These are phyloP conservation scores for Aristolochia fimbriata DNA, from an alignment of 164 flowering plant genomes.

Conservation along the genomic window DNA sequence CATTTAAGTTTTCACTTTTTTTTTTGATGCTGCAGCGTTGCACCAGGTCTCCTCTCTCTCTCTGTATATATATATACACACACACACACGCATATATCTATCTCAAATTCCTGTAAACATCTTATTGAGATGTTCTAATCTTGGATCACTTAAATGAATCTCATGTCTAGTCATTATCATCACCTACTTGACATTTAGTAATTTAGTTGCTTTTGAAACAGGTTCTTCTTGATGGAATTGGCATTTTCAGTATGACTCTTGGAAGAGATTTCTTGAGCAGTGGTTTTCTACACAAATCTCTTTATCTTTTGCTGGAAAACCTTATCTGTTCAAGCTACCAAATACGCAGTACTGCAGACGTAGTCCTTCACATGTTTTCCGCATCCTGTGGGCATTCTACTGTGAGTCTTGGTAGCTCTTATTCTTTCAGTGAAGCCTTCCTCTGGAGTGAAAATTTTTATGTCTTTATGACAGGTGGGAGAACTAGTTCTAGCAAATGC, in stretches of 20 bases:
- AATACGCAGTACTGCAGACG: constrained; percentile 70
- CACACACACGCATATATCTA: no score
- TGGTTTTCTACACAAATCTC: constrained; percentile 88
- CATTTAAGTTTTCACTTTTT: constrained; percentile 40
- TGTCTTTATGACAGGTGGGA: constrained; percentile 60
- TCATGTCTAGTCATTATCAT: no score
- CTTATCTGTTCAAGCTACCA: constrained; percentile 65
- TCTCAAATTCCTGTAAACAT: background rate
- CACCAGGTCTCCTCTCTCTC: constrained; percentile 46
- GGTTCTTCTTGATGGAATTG: constrained; percentile 90
- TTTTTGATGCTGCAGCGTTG: constrained; percentile 55
- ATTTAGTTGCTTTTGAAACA: constrained; percentile 26
- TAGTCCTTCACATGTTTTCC: constrained; percentile 58
- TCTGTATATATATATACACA: no score
- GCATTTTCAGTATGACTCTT: constrained; percentile 62
- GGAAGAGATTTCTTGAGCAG: constrained; percentile 58
- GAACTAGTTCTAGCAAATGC: constrained; percentile 73
- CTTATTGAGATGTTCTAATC: constrained; percentile 6
- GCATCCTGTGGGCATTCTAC: constrained; percentile 53
- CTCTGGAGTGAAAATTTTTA: background rate
- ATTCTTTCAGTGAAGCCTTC: background rate
- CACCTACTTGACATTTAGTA: no score
- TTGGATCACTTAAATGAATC: background rate
- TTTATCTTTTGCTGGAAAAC: constrained; percentile 75
- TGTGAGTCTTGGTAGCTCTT: constrained; percentile 33